phyloP scores from a whole-genome alignment of 371 early-diverging fungal species.

The Cokeromyces recurvatus region DNA sequence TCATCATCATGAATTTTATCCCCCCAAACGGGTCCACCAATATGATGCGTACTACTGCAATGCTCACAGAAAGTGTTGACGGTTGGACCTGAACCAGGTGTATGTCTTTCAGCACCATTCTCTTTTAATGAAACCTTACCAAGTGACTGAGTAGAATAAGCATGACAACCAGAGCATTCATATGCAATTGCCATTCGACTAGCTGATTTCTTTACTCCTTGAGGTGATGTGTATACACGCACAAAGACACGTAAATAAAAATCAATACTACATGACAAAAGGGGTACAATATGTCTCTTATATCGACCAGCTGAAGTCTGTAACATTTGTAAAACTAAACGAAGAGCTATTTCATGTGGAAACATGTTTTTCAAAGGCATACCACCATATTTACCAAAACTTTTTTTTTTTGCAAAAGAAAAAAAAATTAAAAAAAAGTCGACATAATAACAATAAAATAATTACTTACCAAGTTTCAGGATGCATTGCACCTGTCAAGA shows the following conservation, averaged over 20 bases:
- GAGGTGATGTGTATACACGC: conserved; percentile 81
- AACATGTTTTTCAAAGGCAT: conserved; percentile 81
- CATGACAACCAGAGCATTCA: conserved; percentile 81
- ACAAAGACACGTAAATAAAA: conserved; percentile 99
- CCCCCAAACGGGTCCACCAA: conserved; percentile 97
- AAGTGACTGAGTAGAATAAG: conserved; percentile 66
- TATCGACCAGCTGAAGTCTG: conserved; percentile 89
- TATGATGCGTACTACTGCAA: conserved; percentile 66
- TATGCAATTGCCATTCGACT: conserved; percentile 80
- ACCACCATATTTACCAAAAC: conserved; percentile 95
- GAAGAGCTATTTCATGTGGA: conserved; percentile 82
- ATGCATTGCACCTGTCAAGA: conserved; percentile 89
- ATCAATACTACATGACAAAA: conserved; percentile 96
- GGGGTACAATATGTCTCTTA: conserved; percentile 83
- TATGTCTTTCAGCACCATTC: conserved; percentile 53
- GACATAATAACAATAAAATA: not conserved
- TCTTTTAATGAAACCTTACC: conserved; percentile 52
- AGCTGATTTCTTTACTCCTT: conserved; percentile 70
- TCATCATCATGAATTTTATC: conserved; percentile 77
- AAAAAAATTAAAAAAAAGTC: not conserved
- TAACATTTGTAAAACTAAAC: conserved; percentile 87
- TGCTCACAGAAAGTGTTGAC: conserved; percentile 63
- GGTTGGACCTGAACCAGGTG: conserved; percentile 58
- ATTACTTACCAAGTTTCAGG: conserved; percentile 78
- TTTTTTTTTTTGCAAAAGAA: too few species aligned